Evolutionary conservation across 768 basidiomycete species (phyloP).

Genomic region (Amanita jacksonii): DNA sequence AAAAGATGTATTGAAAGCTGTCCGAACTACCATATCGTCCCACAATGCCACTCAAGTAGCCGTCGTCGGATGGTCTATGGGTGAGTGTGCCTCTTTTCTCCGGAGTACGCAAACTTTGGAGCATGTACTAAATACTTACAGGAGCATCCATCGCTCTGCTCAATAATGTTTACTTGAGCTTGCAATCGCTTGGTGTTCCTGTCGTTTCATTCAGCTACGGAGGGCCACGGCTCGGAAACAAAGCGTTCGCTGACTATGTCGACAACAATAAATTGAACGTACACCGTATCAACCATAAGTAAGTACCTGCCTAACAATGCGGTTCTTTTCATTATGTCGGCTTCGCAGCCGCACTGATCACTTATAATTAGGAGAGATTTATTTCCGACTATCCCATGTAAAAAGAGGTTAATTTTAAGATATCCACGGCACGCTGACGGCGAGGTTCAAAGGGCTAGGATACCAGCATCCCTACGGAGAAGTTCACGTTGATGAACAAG

Average conservation of each 20-base stretch:
- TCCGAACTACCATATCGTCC: slow-evolving; percentile 24
- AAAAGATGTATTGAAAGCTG: slow-evolving; percentile 27
- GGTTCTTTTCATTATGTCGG: too few species aligned
- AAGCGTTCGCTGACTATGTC: slow-evolving; percentile 17
- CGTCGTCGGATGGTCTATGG: slow-evolving; percentile 35
- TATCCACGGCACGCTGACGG: too few species aligned
- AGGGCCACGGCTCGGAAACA: slow-evolving; percentile 27
- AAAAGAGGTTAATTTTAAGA: too few species aligned
- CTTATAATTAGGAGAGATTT: slow-evolving; percentile 27
- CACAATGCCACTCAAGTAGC: slow-evolving; percentile 27
- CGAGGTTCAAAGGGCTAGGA: slow-evolving; percentile 25
- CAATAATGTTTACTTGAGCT: slow-evolving; percentile 41
- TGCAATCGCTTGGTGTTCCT: slow-evolving; percentile 33
- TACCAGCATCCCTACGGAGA: slow-evolving; percentile 38
- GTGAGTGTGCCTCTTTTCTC: too few species aligned
- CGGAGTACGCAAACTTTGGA: too few species aligned
- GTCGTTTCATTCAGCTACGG: slow-evolving; percentile 32
- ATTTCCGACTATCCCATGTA: slow-evolving; percentile 31
- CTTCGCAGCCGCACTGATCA: too few species aligned
- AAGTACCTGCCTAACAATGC: too few species aligned
- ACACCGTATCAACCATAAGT: slow-evolving; percentile 16
- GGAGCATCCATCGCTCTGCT: slow-evolving; percentile 33
- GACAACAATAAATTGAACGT: slow-evolving; percentile 14
- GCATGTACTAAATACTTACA: slow-evolving; percentile 11
- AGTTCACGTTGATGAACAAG: slow-evolving; percentile 25